phyloP scores from a whole-genome alignment of 352 stramenopile species.

The Globisporangium parvum region DNA sequence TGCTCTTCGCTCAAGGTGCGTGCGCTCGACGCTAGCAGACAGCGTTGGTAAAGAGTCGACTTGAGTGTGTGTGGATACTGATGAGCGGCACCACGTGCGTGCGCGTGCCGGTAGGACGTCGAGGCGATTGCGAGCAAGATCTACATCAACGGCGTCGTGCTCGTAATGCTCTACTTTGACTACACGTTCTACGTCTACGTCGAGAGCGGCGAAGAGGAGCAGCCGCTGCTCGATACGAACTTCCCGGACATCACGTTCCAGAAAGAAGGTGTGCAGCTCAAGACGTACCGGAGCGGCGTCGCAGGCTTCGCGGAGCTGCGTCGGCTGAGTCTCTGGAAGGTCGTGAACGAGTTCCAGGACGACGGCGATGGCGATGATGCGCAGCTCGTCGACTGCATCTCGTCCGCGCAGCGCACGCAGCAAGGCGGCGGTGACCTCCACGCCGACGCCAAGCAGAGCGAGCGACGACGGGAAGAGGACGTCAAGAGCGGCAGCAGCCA shows the following conservation, averaged over 20 bases:
- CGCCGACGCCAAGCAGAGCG: slow-evolving; percentile 50
- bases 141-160: slow-evolving; percentile 88
- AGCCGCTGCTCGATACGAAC: slow-evolving; percentile 89
- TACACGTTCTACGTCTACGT: slow-evolving; percentile 91
- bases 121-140: slow-evolving; percentile 93
- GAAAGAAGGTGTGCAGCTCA: slow-evolving; percentile 79
- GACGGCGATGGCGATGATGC: slow-evolving; percentile 32
- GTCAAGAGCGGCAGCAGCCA: slow-evolving; percentile 24
- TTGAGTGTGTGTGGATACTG: neutral
- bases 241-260: slow-evolving; percentile 92
- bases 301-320: slow-evolving; percentile 54
- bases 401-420: slow-evolving; percentile 9
- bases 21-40: neutral
- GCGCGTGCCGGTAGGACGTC: slow-evolving; percentile 52
- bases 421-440: slow-evolving; percentile 13
- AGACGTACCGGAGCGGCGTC: slow-evolving; percentile 76
- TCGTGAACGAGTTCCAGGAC: slow-evolving; percentile 60
- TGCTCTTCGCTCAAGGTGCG: slow-evolving; percentile 50
- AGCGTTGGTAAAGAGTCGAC: no score
- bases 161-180: slow-evolving; percentile 91
- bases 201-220: slow-evolving; percentile 83
- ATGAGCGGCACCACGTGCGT: neutral
- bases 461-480: slow-evolving; percentile 51
- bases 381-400: slow-evolving; percentile 20
- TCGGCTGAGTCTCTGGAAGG: slow-evolving; percentile 76